These are phyloP conservation scores for Phytophthora syringae DNA, from an alignment of 352 stramenopile species.

Conservation along the genomic window DNA sequence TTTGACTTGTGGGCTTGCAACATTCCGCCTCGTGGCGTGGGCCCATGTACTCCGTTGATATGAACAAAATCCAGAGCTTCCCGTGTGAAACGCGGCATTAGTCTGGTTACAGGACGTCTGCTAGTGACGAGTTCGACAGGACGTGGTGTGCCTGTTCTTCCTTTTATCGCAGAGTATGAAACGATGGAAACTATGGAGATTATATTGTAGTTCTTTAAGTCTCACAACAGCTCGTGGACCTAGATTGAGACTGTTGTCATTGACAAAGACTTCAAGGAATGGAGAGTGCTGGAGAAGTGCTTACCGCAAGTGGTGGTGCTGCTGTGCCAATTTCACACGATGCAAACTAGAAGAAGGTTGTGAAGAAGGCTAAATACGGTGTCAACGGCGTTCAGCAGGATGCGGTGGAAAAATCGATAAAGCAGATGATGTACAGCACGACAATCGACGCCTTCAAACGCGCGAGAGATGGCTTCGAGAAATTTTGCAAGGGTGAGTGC, in stretches of 20 bases:
- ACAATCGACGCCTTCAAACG: background rate
- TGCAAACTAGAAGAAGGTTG: background rate
- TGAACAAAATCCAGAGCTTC: too few species aligned
- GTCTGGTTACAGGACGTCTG: constrained; percentile 3
- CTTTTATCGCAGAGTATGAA: constrained; percentile 11
- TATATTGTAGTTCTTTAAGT: constrained; percentile 16
- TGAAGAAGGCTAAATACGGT: background rate
- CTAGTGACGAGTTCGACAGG: constrained; percentile 7
- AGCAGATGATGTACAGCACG: background rate
- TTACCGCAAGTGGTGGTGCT: constrained; percentile 4
- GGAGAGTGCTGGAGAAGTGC: constrained; percentile 3
- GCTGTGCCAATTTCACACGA: background rate
- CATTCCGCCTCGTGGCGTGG: too few species aligned
- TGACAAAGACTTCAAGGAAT: constrained; percentile 25
- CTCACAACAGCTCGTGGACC: constrained; percentile 3
- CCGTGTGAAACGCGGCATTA: too few species aligned
- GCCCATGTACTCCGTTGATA: too few species aligned
- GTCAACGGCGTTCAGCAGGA: background rate
- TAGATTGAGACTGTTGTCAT: constrained; percentile 7
- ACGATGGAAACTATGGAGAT: constrained; percentile 1
- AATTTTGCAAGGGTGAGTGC: background rate
- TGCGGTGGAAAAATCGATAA: background rate
- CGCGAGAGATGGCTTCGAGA: background rate
- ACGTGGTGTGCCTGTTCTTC: constrained; percentile 8
- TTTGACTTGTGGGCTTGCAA: too few species aligned